These are phyloP conservation scores for Camellia lanceoleosa DNA, from an alignment of 148 eudicot genomes.

Conservation along the genomic window DNA sequence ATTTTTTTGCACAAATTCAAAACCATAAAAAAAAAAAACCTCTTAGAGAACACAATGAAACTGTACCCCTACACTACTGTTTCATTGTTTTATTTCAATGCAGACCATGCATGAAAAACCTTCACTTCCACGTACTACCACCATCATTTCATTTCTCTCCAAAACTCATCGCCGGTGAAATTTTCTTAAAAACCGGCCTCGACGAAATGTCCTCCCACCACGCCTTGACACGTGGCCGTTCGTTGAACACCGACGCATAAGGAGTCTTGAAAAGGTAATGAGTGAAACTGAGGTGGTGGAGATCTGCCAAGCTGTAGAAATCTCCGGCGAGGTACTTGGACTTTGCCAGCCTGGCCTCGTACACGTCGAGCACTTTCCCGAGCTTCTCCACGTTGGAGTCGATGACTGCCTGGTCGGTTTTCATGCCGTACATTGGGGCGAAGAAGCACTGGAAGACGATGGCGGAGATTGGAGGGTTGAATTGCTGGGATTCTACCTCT, in stretches of 20 bases:
- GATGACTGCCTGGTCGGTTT: slow-evolving; percentile 25
- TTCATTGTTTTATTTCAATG: background rate
- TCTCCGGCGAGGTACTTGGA: slow-evolving; percentile 50
- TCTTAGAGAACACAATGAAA: too few species aligned
- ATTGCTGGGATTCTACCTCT: slow-evolving; percentile 42
- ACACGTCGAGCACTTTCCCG: slow-evolving; percentile 31
- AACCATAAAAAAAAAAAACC: too few species aligned
- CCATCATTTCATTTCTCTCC: too few species aligned
- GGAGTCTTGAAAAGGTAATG: slow-evolving; percentile 33
- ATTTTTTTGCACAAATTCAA: too few species aligned
- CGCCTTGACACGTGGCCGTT: slow-evolving; percentile 38
- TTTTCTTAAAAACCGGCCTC: slow-evolving; percentile 29
- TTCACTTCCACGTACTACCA: too few species aligned
- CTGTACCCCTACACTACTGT: too few species aligned
- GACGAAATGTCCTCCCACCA: slow-evolving; percentile 47
- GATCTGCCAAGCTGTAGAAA: slow-evolving; percentile 37
- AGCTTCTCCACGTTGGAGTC: slow-evolving; percentile 29
- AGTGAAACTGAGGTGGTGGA: slow-evolving; percentile 36
- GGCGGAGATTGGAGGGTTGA: slow-evolving; percentile 32
- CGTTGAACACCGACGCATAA: slow-evolving; percentile 25
- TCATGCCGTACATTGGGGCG: slow-evolving; percentile 25
- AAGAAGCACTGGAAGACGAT: slow-evolving; percentile 29
- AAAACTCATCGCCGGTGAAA: background rate
- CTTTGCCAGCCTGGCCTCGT: slow-evolving; percentile 27
- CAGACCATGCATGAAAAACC: background rate